Evolutionary conservation across 306 rosid genomes (phyloP), one percentile per base, ranked within the genome.

Genomic region (Lablab purpureus): DNA sequence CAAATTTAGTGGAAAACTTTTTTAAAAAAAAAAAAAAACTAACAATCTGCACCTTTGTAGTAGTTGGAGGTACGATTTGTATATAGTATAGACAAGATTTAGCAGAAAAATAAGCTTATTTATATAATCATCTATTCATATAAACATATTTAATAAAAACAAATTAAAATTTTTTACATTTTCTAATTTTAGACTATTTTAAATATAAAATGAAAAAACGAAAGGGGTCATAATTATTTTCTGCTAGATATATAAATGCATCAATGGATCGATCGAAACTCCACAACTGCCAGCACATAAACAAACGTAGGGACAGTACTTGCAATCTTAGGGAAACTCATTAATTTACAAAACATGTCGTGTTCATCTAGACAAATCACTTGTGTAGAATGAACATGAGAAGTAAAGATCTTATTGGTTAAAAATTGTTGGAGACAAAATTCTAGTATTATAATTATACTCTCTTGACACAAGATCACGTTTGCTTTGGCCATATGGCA

Each of bases 231-330:
- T 32, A 17, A 63, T 63, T 32, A 17, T 65, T 65, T 64, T 64
- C 66, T 49, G 67, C 63, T 23, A 56, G 23, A 21, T 40, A 40
- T 27, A 25, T 17, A 36, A 22, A 49, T 37, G 34, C 56, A 75
- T 32, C 64, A 62, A 51, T 60, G 6, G 17, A 56, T 56, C 0
- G 45, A 56, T 56, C 1, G 45, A 23, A 74, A 68, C 63, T 27
- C 73, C 65, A 37, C 62, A 76, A 34, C 67, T 21, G 25, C 66
- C 55, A 63, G 21, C 76, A 66, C 32, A 70, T 22, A 79, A 58
- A 52, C 62, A 56, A 78, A 46, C 19, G 84, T 75, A 56, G 86
- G 86, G 82, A 71, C 80, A 21, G 43, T 75, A 25, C 86, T 79
- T 82, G 59, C 65, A 70, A 63, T 46, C 47, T 37, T 46, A 55